Evolutionary conservation across 176 grass and related monocot genomes (phyloP).

Genomic region (Phoenix roebelenii): DNA sequence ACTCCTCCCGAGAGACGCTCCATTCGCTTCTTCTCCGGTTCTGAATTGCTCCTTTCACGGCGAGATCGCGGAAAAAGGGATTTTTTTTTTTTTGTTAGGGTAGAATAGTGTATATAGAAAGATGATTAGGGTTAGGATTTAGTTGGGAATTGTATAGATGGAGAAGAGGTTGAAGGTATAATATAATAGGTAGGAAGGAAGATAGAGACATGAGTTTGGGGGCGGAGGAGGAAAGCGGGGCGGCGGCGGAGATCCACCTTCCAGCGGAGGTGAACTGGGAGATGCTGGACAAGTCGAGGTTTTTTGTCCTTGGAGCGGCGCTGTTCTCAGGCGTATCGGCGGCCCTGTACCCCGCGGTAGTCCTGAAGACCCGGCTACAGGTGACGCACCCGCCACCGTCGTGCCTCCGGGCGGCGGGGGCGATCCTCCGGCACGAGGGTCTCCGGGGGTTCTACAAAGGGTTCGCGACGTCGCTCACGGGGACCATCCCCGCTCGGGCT

Average conservation of each 20-base stretch:
- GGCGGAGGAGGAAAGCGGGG: conserved; percentile 36
- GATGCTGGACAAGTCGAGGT: conserved; percentile 98
- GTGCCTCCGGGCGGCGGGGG: conserved; percentile 9
- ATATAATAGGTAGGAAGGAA: conserved; percentile 1
- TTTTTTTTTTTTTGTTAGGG: no score
- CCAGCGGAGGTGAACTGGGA: conserved; percentile 98
- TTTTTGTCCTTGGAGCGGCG: conserved; percentile 78
- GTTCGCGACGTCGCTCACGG: conserved; percentile 78
- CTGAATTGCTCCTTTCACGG: no score
- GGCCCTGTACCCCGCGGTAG: conserved; percentile 82
- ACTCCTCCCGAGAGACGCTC: background rate
- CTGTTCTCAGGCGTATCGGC: conserved; percentile 93
- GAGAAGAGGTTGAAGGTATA: conserved; percentile 1
- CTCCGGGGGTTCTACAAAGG: conserved; percentile 77
- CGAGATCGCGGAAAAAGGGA: no score
- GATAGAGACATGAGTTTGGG: conserved; percentile 58
- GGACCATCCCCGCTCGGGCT: conserved; percentile 80
- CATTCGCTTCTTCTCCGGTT: background rate
- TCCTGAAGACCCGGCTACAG: conserved; percentile 91
- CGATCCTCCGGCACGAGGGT: conserved; percentile 75
- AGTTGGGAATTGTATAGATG: background rate
- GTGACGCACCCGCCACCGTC: conserved; percentile 44
- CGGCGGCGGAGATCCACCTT: conserved; percentile 24
- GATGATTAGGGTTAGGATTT: conserved; percentile 1
- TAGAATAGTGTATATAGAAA: background rate